Base-by-base conservation (phyloP, 2,329 filamentous ascomycete species). In the Paraphoma chrysanthemicola region DNA sequence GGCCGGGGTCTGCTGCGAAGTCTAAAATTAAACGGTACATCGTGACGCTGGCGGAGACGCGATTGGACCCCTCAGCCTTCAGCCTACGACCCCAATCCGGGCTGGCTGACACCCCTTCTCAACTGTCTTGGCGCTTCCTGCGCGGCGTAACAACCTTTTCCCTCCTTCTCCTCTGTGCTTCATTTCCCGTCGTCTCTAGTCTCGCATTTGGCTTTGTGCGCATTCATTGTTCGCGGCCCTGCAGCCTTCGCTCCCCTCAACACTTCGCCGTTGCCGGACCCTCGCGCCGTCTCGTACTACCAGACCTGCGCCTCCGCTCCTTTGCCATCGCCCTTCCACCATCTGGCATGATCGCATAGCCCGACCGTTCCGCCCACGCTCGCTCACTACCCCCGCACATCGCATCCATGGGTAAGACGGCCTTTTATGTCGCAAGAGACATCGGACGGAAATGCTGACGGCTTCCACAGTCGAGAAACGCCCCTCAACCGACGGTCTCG, bases 401-500 rank as follows among this genome's bases (percentile, higher is more conserved):
- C 57, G 53, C 56, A 61, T 45, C 56, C 45, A 73, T 73, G 70
- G 70, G 70, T 73, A 67, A 47, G 70, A 63, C 50, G 28, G 33
- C 23, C 16, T 14, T 9, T 39, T 45, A 29, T 50, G 33, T 46
- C 39, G 6, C 51, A 17, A 47, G n/a, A 11, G 44, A 36, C 47
- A 43, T 48, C 31, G 29, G 18, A 36, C 47, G 36, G 51, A 31
- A n/a, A 14, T 28, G 57, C 67, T 72, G 58, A 75, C 70, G 42
- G n/a, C 46, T 33, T 43, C 18, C 38, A 54, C 63, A 73, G 72
- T 70, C 60, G 74, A 76, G 61, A 76, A 76, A 61, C 72, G 73
- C 60, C 69, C 70, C 63, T 77, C 74, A 43, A 71, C 64, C 68
- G 74, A 77, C 57, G 72, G 72, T 48, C 70, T 75, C 60, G 71